phyloP scores from a whole-genome alignment of 139 green algal species.

The Gonium pectorale region DNA sequence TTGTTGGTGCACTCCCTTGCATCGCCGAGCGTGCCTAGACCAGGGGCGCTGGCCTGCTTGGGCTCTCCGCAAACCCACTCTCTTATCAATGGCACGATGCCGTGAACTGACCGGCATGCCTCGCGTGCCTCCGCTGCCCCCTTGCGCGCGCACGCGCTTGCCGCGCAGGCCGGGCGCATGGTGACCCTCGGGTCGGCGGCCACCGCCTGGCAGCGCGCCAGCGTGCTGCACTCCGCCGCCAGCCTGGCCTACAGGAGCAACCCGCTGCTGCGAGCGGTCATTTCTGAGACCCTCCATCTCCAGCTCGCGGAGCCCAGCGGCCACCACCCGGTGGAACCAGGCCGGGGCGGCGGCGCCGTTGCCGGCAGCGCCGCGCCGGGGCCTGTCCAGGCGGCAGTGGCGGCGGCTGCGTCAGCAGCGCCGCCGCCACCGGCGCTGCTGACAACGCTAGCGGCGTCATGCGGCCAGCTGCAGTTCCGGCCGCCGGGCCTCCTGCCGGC shows the following conservation, averaged over 20 bases:
- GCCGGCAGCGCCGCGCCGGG: neutral
- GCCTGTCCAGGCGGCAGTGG: neutral
- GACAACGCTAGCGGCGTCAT: neutral
- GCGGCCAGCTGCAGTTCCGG: slow-evolving; percentile 27
- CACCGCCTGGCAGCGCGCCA: slow-evolving; percentile 29
- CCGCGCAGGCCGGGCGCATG: neutral
- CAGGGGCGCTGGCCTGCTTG: no score
- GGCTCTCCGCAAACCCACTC: no score
- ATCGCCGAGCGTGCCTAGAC: no score
- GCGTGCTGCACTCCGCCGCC: neutral
- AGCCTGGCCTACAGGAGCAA: neutral
- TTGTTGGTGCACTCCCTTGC: no score
- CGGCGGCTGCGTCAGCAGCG: neutral
- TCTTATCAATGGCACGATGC: no score
- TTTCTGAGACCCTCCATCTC: neutral
- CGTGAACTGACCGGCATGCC: no score
- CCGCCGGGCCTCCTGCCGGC: slow-evolving; percentile 14
- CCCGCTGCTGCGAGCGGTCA: slow-evolving; percentile 16
- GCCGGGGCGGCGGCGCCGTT: neutral
- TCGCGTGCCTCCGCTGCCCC: no score
- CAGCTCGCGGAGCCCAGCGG: neutral
- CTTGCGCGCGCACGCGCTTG: neutral
- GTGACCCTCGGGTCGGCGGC: neutral
- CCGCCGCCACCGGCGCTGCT: neutral
- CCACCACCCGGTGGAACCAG: no score